Evolutionary conservation across 805 yeast species (phyloP).

Genomic region (Saccharomycopsis fermentans): DNA sequence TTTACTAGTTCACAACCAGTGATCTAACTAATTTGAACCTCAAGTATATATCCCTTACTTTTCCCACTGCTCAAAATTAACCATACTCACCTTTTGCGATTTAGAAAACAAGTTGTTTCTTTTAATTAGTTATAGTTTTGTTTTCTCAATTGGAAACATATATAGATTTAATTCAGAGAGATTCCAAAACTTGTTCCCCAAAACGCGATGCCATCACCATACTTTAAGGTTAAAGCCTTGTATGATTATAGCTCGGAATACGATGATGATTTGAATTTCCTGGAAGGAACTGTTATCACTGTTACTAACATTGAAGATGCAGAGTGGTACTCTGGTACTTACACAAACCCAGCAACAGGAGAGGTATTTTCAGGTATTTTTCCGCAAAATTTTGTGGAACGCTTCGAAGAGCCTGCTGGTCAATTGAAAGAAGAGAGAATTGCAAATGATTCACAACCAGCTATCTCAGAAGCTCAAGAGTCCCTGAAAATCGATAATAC

Average conservation of each 20-base stretch:
- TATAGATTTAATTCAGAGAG: not conserved
- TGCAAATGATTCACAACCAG: not conserved
- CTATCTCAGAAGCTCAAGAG: not conserved
- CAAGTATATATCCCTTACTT: no score
- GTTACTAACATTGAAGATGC: slow-evolving; percentile 80
- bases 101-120: no score
- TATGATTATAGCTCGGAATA: slow-evolving; percentile 61
- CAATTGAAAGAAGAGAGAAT: not conserved
- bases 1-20: no score
- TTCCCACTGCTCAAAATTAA: no score
- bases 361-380: slow-evolving; percentile 58
- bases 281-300: slow-evolving; percentile 55
- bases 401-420: slow-evolving; percentile 7
- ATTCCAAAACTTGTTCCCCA: not conserved
- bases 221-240: slow-evolving; percentile 61
- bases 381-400: slow-evolving; percentile 73
- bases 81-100: no score
- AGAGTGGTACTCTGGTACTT: slow-evolving; percentile 81
- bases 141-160: not conserved
- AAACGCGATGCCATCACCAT: slow-evolving; percentile 25
- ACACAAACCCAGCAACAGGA: slow-evolving; percentile 34
- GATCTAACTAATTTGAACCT: no score
- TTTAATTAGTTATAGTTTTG: not conserved
- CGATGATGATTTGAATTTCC: slow-evolving; percentile 75
- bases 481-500: not conserved